These are phyloP conservation scores for Mortierella sp. DNA, from an alignment of 371 early-diverging fungal species.

Conservation along the genomic window DNA sequence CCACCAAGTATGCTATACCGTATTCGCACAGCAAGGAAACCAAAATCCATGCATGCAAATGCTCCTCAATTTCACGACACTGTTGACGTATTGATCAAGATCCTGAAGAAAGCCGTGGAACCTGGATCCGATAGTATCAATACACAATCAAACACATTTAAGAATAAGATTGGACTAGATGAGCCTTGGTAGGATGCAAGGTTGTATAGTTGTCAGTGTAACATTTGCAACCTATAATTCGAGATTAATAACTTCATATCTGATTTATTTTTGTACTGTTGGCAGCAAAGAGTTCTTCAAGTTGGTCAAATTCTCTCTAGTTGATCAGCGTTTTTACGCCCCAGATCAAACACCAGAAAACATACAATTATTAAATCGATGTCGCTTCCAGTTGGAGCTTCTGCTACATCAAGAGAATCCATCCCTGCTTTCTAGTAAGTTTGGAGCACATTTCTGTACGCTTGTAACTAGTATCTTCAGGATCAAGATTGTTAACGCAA, in stretches of 20 bases:
- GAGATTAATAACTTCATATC: too few species aligned
- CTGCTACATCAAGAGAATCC: conserved; percentile 8
- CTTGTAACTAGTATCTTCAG: background rate
- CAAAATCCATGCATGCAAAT: background rate
- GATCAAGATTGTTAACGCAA: background rate
- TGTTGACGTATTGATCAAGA: conserved; percentile 18
- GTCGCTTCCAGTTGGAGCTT: conserved; percentile 26
- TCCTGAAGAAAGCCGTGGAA: conserved; percentile 17
- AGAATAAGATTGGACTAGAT: conserved; percentile 19
- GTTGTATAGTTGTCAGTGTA: too few species aligned
- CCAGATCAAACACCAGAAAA: conserved; percentile 40
- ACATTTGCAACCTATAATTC: too few species aligned
- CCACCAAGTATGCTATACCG: conserved; percentile 31
- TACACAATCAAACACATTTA: conserved; percentile 15
- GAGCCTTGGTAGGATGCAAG: conserved; percentile 16
- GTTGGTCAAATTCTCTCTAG: conserved; percentile 52
- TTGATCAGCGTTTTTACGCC: conserved; percentile 54
- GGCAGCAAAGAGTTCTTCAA: conserved; percentile 58
- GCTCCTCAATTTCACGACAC: conserved; percentile 32
- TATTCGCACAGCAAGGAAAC: conserved; percentile 11
- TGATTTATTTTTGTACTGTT: background rate
- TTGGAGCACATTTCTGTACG: background rate
- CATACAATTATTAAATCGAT: conserved; percentile 18
- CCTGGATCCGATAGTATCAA: conserved; percentile 18
- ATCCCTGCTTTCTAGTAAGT: background rate